Evolutionary conservation across 257 asterid genomes (phyloP).

Genomic region (Solanum habrochaites): DNA sequence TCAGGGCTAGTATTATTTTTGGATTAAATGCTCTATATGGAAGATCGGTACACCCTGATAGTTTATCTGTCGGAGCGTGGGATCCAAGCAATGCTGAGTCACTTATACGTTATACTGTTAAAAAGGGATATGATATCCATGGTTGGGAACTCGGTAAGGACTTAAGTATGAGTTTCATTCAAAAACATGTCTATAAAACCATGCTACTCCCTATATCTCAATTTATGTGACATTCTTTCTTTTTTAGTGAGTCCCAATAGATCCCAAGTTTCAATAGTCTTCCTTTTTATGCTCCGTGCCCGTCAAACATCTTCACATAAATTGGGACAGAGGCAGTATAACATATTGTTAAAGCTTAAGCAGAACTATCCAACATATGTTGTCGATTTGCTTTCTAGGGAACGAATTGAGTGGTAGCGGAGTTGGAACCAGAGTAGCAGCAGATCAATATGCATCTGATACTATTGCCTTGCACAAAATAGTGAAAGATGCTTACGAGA

Average conservation of each 20-base stretch:
- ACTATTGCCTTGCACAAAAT: conserved; percentile 13
- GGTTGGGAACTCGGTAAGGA: conserved; percentile 82
- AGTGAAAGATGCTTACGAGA: conserved; percentile 31
- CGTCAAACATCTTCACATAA: not conserved
- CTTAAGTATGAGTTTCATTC: not conserved
- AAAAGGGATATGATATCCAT: conserved; percentile 46
- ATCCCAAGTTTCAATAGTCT: not conserved
- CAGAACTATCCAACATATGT: not conserved
- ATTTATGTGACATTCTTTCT: not conserved
- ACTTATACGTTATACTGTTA: conserved; percentile 42
- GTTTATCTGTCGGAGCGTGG: conserved; percentile 52
- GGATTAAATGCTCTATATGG: conserved; percentile 72
- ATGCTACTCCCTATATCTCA: not conserved
- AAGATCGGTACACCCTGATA: conserved; percentile 17
- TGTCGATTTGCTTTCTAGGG: conserved; percentile 20
- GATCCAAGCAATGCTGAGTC: conserved; percentile 50
- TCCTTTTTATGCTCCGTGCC: not conserved
- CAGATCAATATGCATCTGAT: conserved; percentile 45
- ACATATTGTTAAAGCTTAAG: not conserved
- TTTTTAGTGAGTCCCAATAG: not conserved
- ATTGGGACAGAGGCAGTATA: not conserved
- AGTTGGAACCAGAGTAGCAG: conserved; percentile 36
- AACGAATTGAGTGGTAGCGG: conserved; percentile 67
- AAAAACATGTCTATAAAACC: not conserved
- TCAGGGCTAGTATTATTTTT: conserved; percentile 54